Evolutionary conservation across 78 protist species (phyloP), one percentile per base, ranked within the genome.

Genomic region (Carpediemonas membranifera): DNA sequence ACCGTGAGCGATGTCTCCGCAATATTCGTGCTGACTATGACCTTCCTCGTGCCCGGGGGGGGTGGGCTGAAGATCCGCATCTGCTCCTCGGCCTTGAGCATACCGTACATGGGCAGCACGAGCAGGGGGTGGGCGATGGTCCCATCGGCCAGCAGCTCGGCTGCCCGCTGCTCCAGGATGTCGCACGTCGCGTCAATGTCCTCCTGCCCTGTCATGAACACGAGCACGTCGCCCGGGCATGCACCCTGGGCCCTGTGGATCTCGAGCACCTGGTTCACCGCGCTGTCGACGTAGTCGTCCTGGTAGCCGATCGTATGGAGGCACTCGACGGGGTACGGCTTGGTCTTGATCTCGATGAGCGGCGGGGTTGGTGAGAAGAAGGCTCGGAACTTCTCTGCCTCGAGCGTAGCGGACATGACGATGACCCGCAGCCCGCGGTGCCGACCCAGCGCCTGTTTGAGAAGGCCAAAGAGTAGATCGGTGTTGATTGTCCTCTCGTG

Each of bases 1-100:
- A 97, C 95, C n/a, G 99, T 97, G 60, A 97, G 78, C 5, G 98
- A 93, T 7, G 99, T 97, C 73, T 97, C 99, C 0, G 99, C 99
- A 31, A 97, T 93, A 82, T 95, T 94, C 27, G 99, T 97, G 2
- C 97, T 68, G 19, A 94, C 81, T 28, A 97, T 74, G 33, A 92
- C 64, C 68, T 94, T 93, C 19, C 76, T 18, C 21, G 5, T 19
- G 28, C 67, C 67, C 9, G 47, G 47, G 76, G 7, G 93, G 81
- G 66, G 36, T 0, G 44, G 47, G 31, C 83, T 88, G 77, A 94
- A 92, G 62, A 94, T 87, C 79, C 78, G 73, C 13, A 94, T 87
- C 72, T 91, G 96, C 43, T 79, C 53, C 28, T 90, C 99, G 0
- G 92, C 53, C 25, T 96, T 92, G n/a, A 93, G 81, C 70, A 87